Percentiles rank a stretch among this genome's conserved stretches.
These are phyloP conservation scores for Isochrysis galbana DNA, from an alignment of 78 protist species.

Conservation along the genomic window DNA sequence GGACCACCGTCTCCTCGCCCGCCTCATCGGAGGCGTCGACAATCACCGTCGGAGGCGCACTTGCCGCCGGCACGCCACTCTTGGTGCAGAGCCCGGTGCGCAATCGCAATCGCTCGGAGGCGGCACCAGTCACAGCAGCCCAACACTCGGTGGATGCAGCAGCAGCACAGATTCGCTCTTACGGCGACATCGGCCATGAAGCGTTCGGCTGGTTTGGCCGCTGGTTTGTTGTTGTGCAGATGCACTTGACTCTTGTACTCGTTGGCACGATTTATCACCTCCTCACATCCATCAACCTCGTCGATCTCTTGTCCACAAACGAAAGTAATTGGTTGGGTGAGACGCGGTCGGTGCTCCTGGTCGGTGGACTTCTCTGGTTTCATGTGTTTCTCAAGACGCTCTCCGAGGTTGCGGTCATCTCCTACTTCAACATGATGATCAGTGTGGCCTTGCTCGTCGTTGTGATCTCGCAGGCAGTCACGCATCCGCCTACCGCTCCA, in stretches of 20 bases:
- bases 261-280: neutral
- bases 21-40: neutral
- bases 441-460: neutral
- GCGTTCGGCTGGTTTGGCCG: neutral
- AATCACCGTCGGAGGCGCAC: neutral
- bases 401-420: neutral
- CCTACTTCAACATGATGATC: neutral
- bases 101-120: too few species aligned
- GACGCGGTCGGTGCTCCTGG: neutral
- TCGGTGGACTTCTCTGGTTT: neutral
- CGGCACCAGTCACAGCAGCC: too few species aligned
- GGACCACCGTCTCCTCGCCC: neutral
- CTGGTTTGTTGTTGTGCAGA: neutral
- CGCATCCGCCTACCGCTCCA: neutral
- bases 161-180: neutral
- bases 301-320: too few species aligned
- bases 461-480: neutral
- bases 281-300: neutral
- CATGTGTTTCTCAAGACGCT: conserved; percentile 17
- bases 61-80: too few species aligned
- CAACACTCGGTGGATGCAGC: neutral
- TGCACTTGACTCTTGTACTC: neutral
- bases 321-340: too few species aligned
- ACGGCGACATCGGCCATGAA: neutral
- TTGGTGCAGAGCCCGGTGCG: too few species aligned